Conservation (phyloP, 2,329 filamentous ascomycete species). For the Pyrenochaeta sp. region DNA sequence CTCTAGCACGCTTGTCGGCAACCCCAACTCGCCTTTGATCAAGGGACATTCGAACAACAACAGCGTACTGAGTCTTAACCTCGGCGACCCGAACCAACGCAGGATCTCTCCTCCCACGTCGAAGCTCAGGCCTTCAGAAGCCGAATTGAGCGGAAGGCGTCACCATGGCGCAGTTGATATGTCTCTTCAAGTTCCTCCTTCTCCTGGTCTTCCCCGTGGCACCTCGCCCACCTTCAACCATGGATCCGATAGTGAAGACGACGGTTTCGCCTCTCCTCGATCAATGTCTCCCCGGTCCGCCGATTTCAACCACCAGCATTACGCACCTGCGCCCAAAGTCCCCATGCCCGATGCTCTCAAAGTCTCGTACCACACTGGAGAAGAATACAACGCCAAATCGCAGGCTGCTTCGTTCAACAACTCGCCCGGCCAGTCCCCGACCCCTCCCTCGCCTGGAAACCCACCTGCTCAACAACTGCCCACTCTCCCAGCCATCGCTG, state of each 20-base stretch:
- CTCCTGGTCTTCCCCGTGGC: conserved; percentile 31
- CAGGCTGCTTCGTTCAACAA: conserved; percentile 41
- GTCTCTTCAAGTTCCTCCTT: conserved; percentile 42
- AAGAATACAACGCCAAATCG: conserved; percentile 25
- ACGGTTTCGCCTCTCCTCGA: conserved; percentile 29
- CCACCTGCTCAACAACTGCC: conserved; percentile 35
- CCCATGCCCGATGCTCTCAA: conserved; percentile 35
- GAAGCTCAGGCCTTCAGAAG: conserved; percentile 46
- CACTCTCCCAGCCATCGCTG: conserved; percentile 29
- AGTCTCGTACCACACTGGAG: conserved; percentile 30
- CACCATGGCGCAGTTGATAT: conserved; percentile 45
- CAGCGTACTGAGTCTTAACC: conserved; percentile 44
- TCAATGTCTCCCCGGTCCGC: conserved; percentile 32
- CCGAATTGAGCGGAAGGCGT: conserved; percentile 45
- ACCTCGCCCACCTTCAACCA: conserved; percentile 31
- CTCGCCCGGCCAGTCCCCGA: conserved; percentile 30
- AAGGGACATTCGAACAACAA: conserved; percentile 39
- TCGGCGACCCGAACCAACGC: conserved; percentile 27
- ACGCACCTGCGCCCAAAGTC: conserved; percentile 33
- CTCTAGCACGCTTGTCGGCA: conserved; percentile 45
- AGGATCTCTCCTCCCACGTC: conserved; percentile 31
- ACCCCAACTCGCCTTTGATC: conserved; percentile 39
- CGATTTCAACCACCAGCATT: conserved; percentile 33
- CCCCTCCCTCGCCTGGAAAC: conserved; percentile 32
- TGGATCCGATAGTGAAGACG: conserved; percentile 39